phyloP scores from a whole-genome alignment of 1,139 yeast genomes.

The Schwanniomyces etchellsii region DNA sequence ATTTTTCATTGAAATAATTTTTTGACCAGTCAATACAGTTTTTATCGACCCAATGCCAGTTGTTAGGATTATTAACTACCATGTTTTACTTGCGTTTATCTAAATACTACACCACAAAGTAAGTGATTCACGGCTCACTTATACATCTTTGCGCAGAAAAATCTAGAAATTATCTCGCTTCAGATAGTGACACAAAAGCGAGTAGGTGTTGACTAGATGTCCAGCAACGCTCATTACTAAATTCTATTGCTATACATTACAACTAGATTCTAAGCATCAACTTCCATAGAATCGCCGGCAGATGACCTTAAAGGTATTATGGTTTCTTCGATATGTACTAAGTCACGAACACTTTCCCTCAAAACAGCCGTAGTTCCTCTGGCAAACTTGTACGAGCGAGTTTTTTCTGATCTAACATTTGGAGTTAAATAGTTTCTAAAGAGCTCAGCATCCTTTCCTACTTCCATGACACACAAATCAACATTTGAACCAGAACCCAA shows the following conservation, averaged over 20 bases:
- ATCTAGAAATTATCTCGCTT: conserved; percentile 10
- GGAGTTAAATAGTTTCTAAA: conserved; percentile 88
- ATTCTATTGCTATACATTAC: conserved; percentile 3
- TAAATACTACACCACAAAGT: too few relatives aligned
- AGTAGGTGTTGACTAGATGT: background rate
- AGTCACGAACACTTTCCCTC: conserved; percentile 54
- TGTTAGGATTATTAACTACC: conserved; percentile 49
- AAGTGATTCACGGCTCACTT: conserved; percentile 1
- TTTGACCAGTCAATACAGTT: conserved; percentile 92
- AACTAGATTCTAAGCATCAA: conserved; percentile 44
- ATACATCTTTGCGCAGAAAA: conserved; percentile 7
- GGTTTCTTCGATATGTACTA: conserved; percentile 65
- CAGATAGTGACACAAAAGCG: conserved; percentile 3
- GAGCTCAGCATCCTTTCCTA: conserved; percentile 79
- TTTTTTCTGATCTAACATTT: conserved; percentile 77
- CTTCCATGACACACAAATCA: conserved; percentile 93
- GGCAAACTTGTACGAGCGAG: conserved; percentile 73
- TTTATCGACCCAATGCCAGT: conserved; percentile 98
- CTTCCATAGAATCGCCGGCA: conserved; percentile 60
- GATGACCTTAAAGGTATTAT: conserved; percentile 33
- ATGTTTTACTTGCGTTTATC: conserved; percentile 11
- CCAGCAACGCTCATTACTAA: background rate
- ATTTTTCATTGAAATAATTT: conserved; percentile 59
- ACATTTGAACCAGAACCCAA: conserved; percentile 98
- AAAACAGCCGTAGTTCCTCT: conserved; percentile 90